Evolutionary conservation across 331 rosid genomes (phyloP).

Genomic region (Cydonia oblonga): DNA sequence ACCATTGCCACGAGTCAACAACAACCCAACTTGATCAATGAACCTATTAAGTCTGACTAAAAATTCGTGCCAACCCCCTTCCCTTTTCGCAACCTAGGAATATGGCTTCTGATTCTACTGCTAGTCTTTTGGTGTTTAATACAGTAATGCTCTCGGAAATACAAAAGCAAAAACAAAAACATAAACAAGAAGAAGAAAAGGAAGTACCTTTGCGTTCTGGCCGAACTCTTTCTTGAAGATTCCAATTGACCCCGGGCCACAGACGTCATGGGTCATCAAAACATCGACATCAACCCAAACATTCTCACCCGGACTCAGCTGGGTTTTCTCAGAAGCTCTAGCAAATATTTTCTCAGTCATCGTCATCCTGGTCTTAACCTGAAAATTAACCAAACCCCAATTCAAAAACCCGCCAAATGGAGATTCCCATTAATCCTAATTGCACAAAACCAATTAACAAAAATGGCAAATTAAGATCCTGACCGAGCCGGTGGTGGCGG

Average conservation of each 20-base stretch:
- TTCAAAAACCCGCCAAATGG: neutral
- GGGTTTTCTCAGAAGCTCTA: conserved; percentile 60
- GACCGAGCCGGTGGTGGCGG: conserved; percentile 84
- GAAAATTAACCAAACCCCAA: conserved; percentile 13
- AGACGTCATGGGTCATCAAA: conserved; percentile 93
- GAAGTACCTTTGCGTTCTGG: conserved; percentile 62
- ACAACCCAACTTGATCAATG: neutral
- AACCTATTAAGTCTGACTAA: neutral
- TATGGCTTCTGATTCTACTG: neutral
- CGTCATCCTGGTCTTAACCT: conserved; percentile 87
- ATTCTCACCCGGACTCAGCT: conserved; percentile 79
- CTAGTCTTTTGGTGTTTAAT: neutral
- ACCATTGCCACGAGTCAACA: neutral
- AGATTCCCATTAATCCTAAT: neutral
- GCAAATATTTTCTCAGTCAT: conserved; percentile 92
- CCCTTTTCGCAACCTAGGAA: neutral
- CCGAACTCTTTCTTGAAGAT: conserved; percentile 93
- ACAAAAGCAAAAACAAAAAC: neutral
- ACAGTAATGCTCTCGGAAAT: neutral
- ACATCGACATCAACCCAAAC: conserved; percentile 76
- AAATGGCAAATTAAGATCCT: neutral
- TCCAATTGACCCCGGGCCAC: conserved; percentile 87
- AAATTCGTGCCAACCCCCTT: neutral
- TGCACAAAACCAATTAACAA: neutral
- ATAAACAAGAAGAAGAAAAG: neutral